Evolutionary conservation across 352 stramenopile genomes (phyloP).

Genomic region (Phytophthora litchii): DNA sequence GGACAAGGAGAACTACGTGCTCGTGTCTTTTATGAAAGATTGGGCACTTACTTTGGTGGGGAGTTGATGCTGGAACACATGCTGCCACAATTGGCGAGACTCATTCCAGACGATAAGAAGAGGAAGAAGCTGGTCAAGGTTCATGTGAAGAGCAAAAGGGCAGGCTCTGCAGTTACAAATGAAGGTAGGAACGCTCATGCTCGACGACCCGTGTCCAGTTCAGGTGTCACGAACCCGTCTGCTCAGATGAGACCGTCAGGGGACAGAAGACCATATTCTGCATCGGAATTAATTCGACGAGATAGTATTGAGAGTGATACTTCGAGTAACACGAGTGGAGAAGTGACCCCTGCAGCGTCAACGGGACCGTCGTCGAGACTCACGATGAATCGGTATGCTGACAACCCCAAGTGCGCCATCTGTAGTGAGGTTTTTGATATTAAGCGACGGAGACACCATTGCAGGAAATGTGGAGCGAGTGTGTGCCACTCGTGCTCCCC

Average conservation of each 20-base stretch:
- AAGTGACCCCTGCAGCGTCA: conserved; percentile 24
- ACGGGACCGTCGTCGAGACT: conserved; percentile 29
- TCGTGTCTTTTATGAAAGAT: conserved; percentile 61
- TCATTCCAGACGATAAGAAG: conserved; percentile 82
- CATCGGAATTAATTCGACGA: conserved; percentile 45
- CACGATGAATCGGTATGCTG: conserved; percentile 46
- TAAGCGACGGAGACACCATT: conserved; percentile 71
- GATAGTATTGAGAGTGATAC: conserved; percentile 52
- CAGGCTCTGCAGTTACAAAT: conserved; percentile 2
- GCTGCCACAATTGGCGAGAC: conserved; percentile 73
- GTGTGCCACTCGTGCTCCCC: conserved; percentile 77
- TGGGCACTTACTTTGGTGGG: conserved; percentile 70
- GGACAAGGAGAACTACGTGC: conserved; percentile 69
- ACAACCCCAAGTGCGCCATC: conserved; percentile 75
- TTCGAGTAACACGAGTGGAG: conserved; percentile 44
- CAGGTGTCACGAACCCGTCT: conserved; percentile 28
- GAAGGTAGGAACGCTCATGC: conserved; percentile 8
- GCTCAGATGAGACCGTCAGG: conserved; percentile 26
- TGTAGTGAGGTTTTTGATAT: conserved; percentile 84
- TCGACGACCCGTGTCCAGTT: conserved; percentile 43
- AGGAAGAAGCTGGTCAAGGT: conserved; percentile 74
- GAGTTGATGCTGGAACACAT: conserved; percentile 82
- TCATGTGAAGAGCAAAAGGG: conserved; percentile 42
- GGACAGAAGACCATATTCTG: conserved; percentile 45
- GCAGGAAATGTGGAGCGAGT: conserved; percentile 72